Evolutionary conservation across 176 grass and related monocot species (phyloP), one percentile per base, ranked within the genome.

Genomic region (Musa troglodytarum): DNA sequence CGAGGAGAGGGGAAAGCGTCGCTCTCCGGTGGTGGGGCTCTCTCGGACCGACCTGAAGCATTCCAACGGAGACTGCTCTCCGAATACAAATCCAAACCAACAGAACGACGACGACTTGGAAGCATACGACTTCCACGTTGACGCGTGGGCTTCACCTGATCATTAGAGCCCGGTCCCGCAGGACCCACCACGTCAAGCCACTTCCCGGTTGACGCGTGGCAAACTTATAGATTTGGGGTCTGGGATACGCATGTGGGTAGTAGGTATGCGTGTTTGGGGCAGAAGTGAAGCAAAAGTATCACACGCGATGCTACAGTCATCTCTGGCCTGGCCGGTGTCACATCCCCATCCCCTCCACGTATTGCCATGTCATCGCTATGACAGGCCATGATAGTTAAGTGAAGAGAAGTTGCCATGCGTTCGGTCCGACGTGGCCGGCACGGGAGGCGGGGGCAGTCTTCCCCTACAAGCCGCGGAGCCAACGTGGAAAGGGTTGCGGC

Each of bases 11-110:
- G 17, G n/a, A 22, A 12, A 8, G 62, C 4, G 8, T 8, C 34
- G 34, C 6, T 43, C 34, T 43, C 10, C 7, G 21, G 17, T 21
- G 75, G 55, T 26, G 54, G 79, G 81, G 49, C 79, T 72, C 28
- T 70, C 78, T 66, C 74, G 64, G 73, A 89, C 85, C 79, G 88
- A 90, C 84, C 88, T 9, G 6, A 85, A 89, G 82, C 88, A 81
- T 84, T 91, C 79, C 0, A 80, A 87, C 50, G 59, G 68, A 49
- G 92, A 89, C 89, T 57, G 52, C 89, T 78, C 92, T 83, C 89
- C 84, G 81, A 87, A 89, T 86, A 81, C 75, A 87, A 84, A 80
- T 24, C 82, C 79, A 71, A 81, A 79, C 50, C 49, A 63, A 77
- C 52, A 80, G 80, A 75, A 26, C 21, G 13, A 65, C 22, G 57